These are phyloP conservation scores for Wickerhamomyces chaumierensis DNA, from an alignment of 805 yeast species.

Conservation along the genomic window DNA sequence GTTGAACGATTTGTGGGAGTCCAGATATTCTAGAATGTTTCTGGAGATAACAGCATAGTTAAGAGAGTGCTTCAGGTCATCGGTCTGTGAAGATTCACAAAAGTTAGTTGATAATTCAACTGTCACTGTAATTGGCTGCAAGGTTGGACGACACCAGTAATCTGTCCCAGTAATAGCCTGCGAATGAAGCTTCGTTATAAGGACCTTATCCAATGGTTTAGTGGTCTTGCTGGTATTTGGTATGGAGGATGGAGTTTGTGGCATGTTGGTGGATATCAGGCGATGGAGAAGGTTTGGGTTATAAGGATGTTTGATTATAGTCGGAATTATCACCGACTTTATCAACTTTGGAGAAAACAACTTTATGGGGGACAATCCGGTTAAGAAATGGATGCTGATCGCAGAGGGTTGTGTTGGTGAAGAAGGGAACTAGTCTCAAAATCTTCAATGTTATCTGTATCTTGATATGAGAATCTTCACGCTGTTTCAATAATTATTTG, in stretches of 20 bases:
- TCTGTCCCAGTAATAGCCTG: slow-evolving; percentile 61
- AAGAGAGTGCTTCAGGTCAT: slow-evolving; percentile 71
- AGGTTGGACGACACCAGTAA: slow-evolving; percentile 57
- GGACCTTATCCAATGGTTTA: slow-evolving; percentile 12
- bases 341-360: neutral
- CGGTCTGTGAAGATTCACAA: slow-evolving; percentile 62
- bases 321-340: neutral
- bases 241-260: neutral
- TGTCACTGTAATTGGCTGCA: slow-evolving; percentile 56
- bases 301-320: neutral
- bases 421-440: too few species aligned
- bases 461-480: too few species aligned
- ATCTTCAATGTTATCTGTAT: too few species aligned
- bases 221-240: too few species aligned
- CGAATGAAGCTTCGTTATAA: slow-evolving; percentile 36
- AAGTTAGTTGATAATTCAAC: slow-evolving; percentile 57
- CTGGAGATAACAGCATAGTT: slow-evolving; percentile 82
- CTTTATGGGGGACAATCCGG: too few species aligned
- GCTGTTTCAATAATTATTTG: too few species aligned
- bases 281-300: too few species aligned
- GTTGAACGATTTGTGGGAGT: slow-evolving; percentile 24
- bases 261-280: neutral
- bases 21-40: slow-evolving; percentile 44
- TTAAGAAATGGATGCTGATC: too few species aligned
- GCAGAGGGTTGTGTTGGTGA: too few species aligned